Percentiles rank a stretch among this genome's conserved stretches.
These are phyloP conservation scores for Plasmodium vinckei DNA, from an alignment of 169 alveolate species.

Conservation along the genomic window DNA sequence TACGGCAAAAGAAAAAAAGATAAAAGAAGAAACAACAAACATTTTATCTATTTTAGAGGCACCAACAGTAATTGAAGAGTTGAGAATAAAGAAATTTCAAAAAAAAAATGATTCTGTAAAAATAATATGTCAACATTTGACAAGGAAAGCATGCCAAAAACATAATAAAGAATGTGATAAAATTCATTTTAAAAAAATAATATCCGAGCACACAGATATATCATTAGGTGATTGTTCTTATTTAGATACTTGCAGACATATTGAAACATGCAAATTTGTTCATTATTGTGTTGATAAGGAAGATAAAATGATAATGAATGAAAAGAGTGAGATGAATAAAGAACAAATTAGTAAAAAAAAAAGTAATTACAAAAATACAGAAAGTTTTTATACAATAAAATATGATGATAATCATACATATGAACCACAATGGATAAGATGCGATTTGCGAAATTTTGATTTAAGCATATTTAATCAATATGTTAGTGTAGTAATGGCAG, in stretches of 20 bases:
- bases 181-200: conserved; percentile 80
- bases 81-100: conserved; percentile 77
- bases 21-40: conserved; percentile 73
- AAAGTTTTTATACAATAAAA: conserved; percentile 1
- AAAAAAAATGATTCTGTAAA: conserved; percentile 78
- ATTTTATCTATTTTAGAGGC: conserved; percentile 73
- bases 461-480: conserved; percentile 90
- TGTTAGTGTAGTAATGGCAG: conserved; percentile 96
- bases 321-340: conserved; percentile 21
- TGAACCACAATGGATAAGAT: conserved; percentile 90
- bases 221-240: conserved; percentile 95
- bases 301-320: conserved; percentile 67
- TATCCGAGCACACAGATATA: conserved; percentile 79
- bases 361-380: conserved; percentile 5
- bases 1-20: conserved; percentile 72
- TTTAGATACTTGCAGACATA: conserved; percentile 95
- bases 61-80: conserved; percentile 80
- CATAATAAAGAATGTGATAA: conserved; percentile 76
- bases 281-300: conserved; percentile 92
- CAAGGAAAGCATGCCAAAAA: conserved; percentile 80
- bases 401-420: not conserved
- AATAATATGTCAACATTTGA: conserved; percentile 81
- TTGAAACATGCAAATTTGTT: conserved; percentile 92
- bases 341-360: conserved; percentile 39
- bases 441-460: conserved; percentile 91